Evolutionary conservation across 345 rosid species (phyloP).

Genomic region (Lepidium aucheri): DNA sequence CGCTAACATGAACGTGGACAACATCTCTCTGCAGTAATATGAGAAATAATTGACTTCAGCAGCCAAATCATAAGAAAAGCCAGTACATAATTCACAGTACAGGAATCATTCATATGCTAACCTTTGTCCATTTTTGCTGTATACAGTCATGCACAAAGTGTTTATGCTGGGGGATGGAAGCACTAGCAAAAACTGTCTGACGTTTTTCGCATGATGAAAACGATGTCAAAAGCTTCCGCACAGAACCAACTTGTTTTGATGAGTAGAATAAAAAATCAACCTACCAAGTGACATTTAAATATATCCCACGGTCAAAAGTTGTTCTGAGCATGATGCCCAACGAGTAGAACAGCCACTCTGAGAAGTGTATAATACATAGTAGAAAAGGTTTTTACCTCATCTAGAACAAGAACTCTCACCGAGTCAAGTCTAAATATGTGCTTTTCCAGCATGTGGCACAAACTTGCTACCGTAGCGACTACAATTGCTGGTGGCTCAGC

Average conservation of each 20-base stretch:
- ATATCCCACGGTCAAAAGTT: background rate
- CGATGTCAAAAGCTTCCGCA: constrained; percentile 65
- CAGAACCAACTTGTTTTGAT: constrained; percentile 70
- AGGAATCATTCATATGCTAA: constrained; percentile 18
- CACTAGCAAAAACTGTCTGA: constrained; percentile 88
- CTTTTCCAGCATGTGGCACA: constrained; percentile 83
- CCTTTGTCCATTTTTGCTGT: constrained; percentile 97
- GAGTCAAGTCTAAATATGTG: constrained; percentile 63
- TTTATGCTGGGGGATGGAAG: constrained; percentile 89
- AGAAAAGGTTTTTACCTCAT: constrained; percentile 51
- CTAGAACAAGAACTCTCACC: constrained; percentile 66
- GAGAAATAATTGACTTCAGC: background rate
- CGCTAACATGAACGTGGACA: constrained; percentile 63
- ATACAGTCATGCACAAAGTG: constrained; percentile 75
- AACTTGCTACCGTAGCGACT: constrained; percentile 78
- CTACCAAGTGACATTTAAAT: constrained; percentile 31
- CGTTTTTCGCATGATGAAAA: constrained; percentile 69
- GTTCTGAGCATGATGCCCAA: background rate
- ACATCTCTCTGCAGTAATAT: constrained; percentile 51
- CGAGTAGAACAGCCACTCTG: background rate
- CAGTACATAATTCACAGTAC: background rate
- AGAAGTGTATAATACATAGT: background rate
- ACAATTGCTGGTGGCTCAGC: constrained; percentile 89
- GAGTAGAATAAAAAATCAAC: constrained; percentile 93
- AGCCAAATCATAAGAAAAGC: background rate